These are phyloP conservation scores for Cicer chorassanicum DNA, from an alignment of 306 rosid genomes.

Conservation along the genomic window DNA sequence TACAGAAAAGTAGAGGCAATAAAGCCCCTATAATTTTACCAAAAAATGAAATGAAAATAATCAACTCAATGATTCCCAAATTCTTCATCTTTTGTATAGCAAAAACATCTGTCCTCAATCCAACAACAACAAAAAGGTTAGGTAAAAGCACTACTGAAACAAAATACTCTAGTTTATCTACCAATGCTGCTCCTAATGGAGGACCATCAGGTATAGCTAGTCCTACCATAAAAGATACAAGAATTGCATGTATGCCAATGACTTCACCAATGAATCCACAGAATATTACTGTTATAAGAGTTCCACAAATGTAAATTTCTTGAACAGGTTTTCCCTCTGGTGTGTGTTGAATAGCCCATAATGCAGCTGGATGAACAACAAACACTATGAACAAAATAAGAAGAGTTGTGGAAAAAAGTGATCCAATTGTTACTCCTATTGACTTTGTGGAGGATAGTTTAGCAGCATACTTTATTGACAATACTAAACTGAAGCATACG, in stretches of 20 bases:
- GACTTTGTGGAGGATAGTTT: conserved; percentile 48
- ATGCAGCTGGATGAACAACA: conserved; percentile 55
- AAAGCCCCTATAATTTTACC: conserved; percentile 62
- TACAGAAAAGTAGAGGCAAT: conserved; percentile 62
- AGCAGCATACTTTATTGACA: conserved; percentile 37
- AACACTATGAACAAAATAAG: conserved; percentile 49
- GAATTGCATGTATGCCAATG: conserved; percentile 48
- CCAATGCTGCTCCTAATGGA: conserved; percentile 69
- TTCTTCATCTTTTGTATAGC: conserved; percentile 53
- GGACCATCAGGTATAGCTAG: conserved; percentile 71
- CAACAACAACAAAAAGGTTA: conserved; percentile 48
- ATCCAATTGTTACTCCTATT: conserved; percentile 40
- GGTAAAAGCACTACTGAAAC: conserved; percentile 60
- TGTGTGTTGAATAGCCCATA: conserved; percentile 53
- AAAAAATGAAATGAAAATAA: conserved; percentile 39
- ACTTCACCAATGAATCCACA: conserved; percentile 56
- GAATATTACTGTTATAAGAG: conserved; percentile 43
- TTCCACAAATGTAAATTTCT: conserved; percentile 54
- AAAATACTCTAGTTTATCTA: conserved; percentile 60
- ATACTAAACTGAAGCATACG: conserved; percentile 38
- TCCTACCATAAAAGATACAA: conserved; percentile 61
- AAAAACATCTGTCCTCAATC: conserved; percentile 54
- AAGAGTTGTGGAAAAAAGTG: conserved; percentile 37
- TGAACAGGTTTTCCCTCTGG: conserved; percentile 66
- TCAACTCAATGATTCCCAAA: conserved; percentile 45